A percentile compares a stretch with the other conserved stretches of the same genome.
Conservation (phyloP, 768 basidiomycete genomes). For the Phanerochaete carnosa region DNA sequence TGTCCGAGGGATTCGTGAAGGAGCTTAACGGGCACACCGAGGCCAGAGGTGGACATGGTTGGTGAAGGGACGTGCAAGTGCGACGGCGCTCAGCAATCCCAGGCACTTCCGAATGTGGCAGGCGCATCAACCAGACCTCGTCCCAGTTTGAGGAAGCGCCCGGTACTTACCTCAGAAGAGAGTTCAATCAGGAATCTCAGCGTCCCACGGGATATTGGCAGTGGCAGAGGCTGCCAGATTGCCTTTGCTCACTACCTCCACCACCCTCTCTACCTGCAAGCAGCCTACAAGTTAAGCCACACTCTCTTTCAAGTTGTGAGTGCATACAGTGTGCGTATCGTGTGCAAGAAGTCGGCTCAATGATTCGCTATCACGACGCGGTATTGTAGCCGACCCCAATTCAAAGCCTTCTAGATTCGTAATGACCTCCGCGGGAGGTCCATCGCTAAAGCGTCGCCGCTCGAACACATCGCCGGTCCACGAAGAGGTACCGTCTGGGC, state of each 20-base stretch:
- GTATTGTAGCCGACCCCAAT: not conserved
- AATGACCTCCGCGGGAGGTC: not conserved
- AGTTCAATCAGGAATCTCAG: not conserved
- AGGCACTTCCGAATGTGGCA: not conserved
- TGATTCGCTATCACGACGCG: not conserved
- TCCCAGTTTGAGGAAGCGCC: not conserved
- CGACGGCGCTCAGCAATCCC: not conserved
- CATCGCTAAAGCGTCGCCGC: not conserved
- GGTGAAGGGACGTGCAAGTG: not conserved
- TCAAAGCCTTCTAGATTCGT: not conserved
- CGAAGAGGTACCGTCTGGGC: constrained; percentile 26
- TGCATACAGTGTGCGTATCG: not conserved
- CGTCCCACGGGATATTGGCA: not conserved
- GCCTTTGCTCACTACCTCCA: not conserved
- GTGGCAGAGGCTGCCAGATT: not conserved
- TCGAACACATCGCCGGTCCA: not conserved
- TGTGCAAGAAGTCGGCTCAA: not conserved
- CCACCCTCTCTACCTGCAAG: not conserved
- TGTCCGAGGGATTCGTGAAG: constrained; percentile 96
- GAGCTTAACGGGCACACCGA: constrained; percentile 95
- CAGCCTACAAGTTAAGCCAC: too few species aligned
- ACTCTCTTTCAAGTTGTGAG: not conserved
- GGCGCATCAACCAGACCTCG: not conserved
- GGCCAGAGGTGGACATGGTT: constrained; percentile 48
- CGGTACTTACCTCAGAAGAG: not conserved